A percentile compares a stretch with the other conserved stretches of the same genome.
phyloP scores from a whole-genome alignment of 257 asterid genomes.

The Ophiorrhiza pumila region DNA sequence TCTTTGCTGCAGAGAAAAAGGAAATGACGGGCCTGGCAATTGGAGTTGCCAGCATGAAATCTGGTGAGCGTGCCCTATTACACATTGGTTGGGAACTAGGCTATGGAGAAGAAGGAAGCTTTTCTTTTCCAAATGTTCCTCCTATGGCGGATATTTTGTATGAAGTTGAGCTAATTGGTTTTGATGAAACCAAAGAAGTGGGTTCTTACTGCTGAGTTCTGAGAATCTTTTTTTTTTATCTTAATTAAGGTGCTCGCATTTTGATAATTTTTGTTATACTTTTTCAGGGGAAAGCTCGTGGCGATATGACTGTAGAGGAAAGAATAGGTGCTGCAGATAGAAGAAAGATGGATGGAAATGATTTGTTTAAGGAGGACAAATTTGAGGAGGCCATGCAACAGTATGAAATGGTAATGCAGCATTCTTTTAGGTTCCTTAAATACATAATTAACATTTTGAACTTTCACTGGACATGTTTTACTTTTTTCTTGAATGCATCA shows the following conservation, averaged over 20 bases:
- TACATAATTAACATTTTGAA: neutral
- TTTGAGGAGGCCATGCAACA: conserved; percentile 93
- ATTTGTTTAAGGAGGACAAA: conserved; percentile 79
- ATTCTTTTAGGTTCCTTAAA: conserved; percentile 7
- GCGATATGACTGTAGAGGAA: conserved; percentile 99
- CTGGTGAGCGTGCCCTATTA: conserved; percentile 83
- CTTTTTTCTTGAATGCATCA: conserved; percentile 18
- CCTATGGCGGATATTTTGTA: conserved; percentile 76
- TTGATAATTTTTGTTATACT: conserved; percentile 21
- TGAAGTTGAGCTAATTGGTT: conserved; percentile 95
- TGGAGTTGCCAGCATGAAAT: conserved; percentile 78
- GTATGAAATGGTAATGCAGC: conserved; percentile 81
- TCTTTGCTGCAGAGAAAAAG: conserved; percentile 68
- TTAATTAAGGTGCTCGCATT: neutral
- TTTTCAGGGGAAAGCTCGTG: conserved; percentile 82
- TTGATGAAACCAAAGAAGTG: conserved; percentile 94
- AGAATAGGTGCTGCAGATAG: conserved; percentile 92
- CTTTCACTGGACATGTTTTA: conserved; percentile 12
- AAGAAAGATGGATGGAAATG: conserved; percentile 96
- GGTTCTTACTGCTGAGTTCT: conserved; percentile 28
- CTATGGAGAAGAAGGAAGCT: conserved; percentile 92
- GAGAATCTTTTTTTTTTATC: conserved; percentile 1
- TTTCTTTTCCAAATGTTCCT: conserved; percentile 97
- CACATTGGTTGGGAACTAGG: conserved; percentile 91
- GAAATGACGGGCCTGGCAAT: conserved; percentile 87